A percentile compares a stretch with the other conserved stretches of the same genome.
Evolutionary conservation across 2,329 filamentous ascomycete species (phyloP).

Genomic region (Nemania serpens): DNA sequence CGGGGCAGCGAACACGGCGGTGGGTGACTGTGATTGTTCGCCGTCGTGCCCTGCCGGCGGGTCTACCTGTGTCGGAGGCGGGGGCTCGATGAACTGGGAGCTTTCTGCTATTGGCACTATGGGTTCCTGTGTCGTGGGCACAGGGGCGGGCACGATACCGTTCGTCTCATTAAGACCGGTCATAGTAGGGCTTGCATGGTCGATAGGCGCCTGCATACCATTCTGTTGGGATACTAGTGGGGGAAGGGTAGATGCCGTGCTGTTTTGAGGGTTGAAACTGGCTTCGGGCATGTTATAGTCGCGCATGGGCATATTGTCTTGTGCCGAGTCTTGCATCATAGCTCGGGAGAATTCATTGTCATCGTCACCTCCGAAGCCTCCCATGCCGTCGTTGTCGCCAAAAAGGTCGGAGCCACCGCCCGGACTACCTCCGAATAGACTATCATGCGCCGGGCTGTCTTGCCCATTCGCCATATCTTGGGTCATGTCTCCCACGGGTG

Average conservation of each 20-base stretch:
- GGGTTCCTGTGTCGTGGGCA: conserved; percentile 30
- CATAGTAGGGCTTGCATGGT: conserved; percentile 21
- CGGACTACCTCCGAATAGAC: conserved; percentile 80
- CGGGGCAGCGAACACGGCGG: conserved; percentile 46
- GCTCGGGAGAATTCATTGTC: conserved; percentile 81
- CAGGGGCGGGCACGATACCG: conserved; percentile 14
- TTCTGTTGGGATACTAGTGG: conserved; percentile 25
- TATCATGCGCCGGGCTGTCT: conserved; percentile 74
- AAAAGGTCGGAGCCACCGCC: conserved; percentile 77
- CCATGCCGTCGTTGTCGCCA: conserved; percentile 71
- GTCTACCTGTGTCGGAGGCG: conserved; percentile 21
- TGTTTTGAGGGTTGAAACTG: conserved; percentile 39
- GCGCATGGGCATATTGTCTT: conserved; percentile 45
- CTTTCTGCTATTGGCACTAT: conserved; percentile 11
- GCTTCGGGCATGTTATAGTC: conserved; percentile 49
- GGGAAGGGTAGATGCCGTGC: conserved; percentile 36
- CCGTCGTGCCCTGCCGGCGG: conserved; percentile 22
- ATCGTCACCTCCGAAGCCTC: conserved; percentile 78
- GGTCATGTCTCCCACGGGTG: conserved; percentile 41
- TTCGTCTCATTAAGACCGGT: conserved; percentile 19
- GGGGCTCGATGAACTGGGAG: conserved; percentile 18
- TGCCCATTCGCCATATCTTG: conserved; percentile 59
- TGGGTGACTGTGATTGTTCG: conserved; percentile 41
- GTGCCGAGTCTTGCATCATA: conserved; percentile 58
- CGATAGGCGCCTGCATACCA: conserved; percentile 22